Evolutionary conservation across 78 protist species (phyloP), one percentile per base, ranked within the genome.

Genomic region (Parvularia atlantis): DNA sequence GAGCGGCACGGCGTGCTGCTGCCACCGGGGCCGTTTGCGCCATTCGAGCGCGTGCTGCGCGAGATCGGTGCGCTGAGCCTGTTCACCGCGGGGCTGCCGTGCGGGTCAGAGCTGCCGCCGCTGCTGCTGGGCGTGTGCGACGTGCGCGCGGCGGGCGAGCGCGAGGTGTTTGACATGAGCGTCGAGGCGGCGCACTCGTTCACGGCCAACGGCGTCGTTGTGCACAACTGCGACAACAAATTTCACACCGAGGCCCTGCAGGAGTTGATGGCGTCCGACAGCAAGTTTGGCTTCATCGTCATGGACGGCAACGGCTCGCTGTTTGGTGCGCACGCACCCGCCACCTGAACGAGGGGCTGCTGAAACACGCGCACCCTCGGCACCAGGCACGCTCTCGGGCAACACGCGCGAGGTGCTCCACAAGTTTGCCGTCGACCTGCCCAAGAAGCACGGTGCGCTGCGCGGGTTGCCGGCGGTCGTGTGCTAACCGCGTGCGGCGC

Each of bases 221-320:
- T n/a, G n/a, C n/a, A n/a, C n/a, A n/a, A n/a, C 19, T 96, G 99
- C 81, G 99, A 96, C 84, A 96, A 93, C 91, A 88, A 88, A 77
- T 94, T 97, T 85, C 98, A 95, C 83, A 91, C 96, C 7, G 97
- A 92, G 61, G 90, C 98, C 37, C 84, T 98, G 48, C 66, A 66
- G 17, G 89, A 87, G 44, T 77, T 98, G 43, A 81, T 98, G 11
- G 97, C 90, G 53, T 64, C 80, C 58, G 98, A 96, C 66, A 93
- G 89, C 52, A 95, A 86, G 77, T 93, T 88, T 66, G 99, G 99
- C 40, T 96, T 98, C 84, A 94, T 98, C 68, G 62, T 98, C 58
- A 95, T 98, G 90, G 98, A 96, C 73, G 93, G 91, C 46, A 89
- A 84, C 62, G 99, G 99, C 31, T 62, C 95, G 10, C 89, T 96